Percentiles rank a stretch among this genome's conserved stretches.
Evolutionary conservation across 169 alveolate species (phyloP).

Genomic region (Plasmodium blacklocki): DNA sequence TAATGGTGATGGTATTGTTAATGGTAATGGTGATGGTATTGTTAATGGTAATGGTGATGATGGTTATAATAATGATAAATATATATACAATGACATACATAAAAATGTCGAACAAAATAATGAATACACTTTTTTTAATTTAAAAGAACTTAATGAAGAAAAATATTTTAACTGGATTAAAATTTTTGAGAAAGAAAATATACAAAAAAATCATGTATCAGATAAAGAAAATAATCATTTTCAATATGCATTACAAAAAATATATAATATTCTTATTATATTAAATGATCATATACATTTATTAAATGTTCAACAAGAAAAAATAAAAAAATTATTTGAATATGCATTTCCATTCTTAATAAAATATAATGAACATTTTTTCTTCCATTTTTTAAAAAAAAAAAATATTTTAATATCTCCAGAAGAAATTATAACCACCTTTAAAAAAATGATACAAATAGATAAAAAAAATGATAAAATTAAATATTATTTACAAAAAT

Average conservation of each 20-base stretch:
- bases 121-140: too few species aligned
- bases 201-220: neutral
- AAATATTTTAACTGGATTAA: conserved; percentile 2
- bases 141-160: neutral
- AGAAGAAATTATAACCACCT: conserved; percentile 26
- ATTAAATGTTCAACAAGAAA: conserved; percentile 15
- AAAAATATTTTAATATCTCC: conserved; percentile 39
- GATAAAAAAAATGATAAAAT: conserved; percentile 3
- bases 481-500: conserved; percentile 57
- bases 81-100: too few species aligned
- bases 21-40: neutral
- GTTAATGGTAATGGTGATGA: too few species aligned
- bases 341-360: conserved; percentile 47
- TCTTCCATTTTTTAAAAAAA: conserved; percentile 26
- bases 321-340: conserved; percentile 55
- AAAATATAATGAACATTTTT: conserved; percentile 50
- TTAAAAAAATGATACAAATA: conserved; percentile 14
- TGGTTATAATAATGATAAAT: too few species aligned
- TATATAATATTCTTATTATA: conserved; percentile 35
- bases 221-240: neutral
- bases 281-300: conserved; percentile 45
- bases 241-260: conserved; percentile 19
- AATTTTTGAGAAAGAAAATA: conserved; percentile 9
- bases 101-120: too few species aligned
- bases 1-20: neutral